These are phyloP conservation scores for Yamadazyma triangularis DNA, from an alignment of 1,139 yeast genomes.

Conservation along the genomic window DNA sequence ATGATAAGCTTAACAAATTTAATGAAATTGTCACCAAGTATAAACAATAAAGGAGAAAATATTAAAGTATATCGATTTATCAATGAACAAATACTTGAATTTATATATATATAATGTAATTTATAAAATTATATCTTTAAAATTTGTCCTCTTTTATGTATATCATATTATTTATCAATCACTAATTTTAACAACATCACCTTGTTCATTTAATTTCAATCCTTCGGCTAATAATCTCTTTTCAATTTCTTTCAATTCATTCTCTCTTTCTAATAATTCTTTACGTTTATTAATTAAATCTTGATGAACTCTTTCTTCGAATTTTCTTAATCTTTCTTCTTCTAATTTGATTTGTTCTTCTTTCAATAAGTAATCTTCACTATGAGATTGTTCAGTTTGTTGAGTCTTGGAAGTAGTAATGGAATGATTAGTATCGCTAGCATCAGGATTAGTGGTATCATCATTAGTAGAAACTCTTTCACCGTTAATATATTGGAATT, in stretches of 20 bases:
- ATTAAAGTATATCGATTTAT: no score
- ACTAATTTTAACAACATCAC: slow-evolving; percentile 34
- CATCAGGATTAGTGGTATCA: not conserved
- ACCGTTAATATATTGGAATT: slow-evolving; percentile 35
- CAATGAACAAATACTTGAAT: no score
- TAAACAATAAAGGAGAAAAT: no score
- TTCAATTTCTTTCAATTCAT: slow-evolving; percentile 80
- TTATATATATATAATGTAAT: no score
- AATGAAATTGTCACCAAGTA: slow-evolving; percentile 57
- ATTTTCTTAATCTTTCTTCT: slow-evolving; percentile 73
- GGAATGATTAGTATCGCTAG: slow-evolving; percentile 2
- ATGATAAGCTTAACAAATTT: slow-evolving; percentile 50
- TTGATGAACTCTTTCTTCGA: slow-evolving; percentile 84
- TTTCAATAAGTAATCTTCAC: slow-evolving; percentile 51
- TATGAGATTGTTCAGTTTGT: slow-evolving; percentile 15
- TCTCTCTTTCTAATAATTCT: slow-evolving; percentile 83
- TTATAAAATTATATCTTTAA: no score
- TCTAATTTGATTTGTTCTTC: slow-evolving; percentile 79
- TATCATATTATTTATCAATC: no score
- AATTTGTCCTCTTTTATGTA: no score
- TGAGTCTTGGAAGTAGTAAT: not conserved
- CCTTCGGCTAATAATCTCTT: slow-evolving; percentile 63
- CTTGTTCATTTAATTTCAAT: slow-evolving; percentile 37
- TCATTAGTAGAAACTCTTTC: slow-evolving; percentile 11
- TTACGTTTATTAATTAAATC: slow-evolving; percentile 81